phyloP scores from a whole-genome alignment of 2,329 filamentous ascomycete species.

The Emergomyces orientalis region DNA sequence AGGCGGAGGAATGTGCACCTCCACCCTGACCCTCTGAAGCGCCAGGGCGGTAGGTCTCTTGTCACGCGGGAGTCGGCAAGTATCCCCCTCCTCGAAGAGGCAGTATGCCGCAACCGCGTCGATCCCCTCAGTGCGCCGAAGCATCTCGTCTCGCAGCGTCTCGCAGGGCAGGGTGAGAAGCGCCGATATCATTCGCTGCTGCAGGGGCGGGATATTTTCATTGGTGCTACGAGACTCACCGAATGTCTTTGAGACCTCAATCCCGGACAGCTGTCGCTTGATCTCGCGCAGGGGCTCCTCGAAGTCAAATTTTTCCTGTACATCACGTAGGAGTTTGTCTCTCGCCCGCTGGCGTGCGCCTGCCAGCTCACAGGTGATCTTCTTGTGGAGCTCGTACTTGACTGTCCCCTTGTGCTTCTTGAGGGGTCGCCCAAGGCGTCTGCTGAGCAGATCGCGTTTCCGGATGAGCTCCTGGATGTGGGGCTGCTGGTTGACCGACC shows the following conservation, averaged over 20 bases:
- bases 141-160: constrained; percentile 19
- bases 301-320: constrained; percentile 15
- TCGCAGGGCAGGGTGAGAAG: constrained; percentile 21
- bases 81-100: constrained; percentile 16
- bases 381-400: constrained; percentile 8
- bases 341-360: constrained; percentile 13
- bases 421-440: constrained; percentile 2
- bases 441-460: constrained; percentile 11
- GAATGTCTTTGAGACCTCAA: constrained; percentile 13
- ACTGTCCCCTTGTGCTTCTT: constrained; percentile 9
- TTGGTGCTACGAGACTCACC: constrained; percentile 14
- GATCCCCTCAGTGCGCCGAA: constrained; percentile 21
- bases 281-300: constrained; percentile 18
- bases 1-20: not conserved
- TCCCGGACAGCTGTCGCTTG: constrained; percentile 17
- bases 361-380: constrained; percentile 8
- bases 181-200: constrained; percentile 21
- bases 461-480: constrained; percentile 13
- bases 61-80: constrained; percentile 10
- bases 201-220: constrained; percentile 18
- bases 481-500: constrained; percentile 18
- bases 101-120: constrained; percentile 22
- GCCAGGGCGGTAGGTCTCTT: constrained; percentile 5
- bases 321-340: constrained; percentile 13
- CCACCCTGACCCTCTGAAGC: not conserved